phyloP scores from a whole-genome alignment of 352 stramenopile genomes.

The Stephanocyclus meneghinianus region DNA sequence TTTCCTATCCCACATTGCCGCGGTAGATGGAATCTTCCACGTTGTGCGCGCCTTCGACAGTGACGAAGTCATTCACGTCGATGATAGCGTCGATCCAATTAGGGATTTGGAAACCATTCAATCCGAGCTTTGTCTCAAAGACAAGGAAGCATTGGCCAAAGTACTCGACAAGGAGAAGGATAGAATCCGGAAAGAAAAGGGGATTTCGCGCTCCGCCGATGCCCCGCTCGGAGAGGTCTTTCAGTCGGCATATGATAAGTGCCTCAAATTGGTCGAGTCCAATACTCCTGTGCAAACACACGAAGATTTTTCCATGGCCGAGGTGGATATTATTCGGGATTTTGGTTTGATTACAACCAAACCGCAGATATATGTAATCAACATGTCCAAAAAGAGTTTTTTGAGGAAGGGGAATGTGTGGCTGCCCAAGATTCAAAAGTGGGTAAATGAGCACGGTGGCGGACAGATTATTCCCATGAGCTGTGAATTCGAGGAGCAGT shows the following conservation, averaged over 20 bases:
- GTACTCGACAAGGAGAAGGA: slow-evolving; percentile 85
- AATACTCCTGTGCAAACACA: slow-evolving; percentile 83
- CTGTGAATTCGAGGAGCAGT: slow-evolving; percentile 97
- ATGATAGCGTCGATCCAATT: slow-evolving; percentile 98
- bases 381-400: slow-evolving; percentile 98
- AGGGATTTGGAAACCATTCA: slow-evolving; percentile 99
- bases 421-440: slow-evolving; percentile 96
- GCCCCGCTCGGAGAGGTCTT: slow-evolving; percentile 75
- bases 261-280: slow-evolving; percentile 77
- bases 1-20: slow-evolving; percentile 99
- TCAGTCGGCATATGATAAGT: slow-evolving; percentile 81
- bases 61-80: slow-evolving; percentile 98
- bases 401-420: slow-evolving; percentile 98
- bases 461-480: slow-evolving; percentile 96
- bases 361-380: slow-evolving; percentile 96
- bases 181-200: slow-evolving; percentile 94
- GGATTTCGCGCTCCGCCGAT: slow-evolving; percentile 61
- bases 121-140: slow-evolving; percentile 96
- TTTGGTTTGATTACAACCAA: slow-evolving; percentile 86
- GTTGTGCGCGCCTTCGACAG: slow-evolving; percentile 97
- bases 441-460: slow-evolving; percentile 93
- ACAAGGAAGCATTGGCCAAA: slow-evolving; percentile 86
- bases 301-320: slow-evolving; percentile 82
- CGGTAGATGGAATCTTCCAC: slow-evolving; percentile 93
- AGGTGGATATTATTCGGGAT: slow-evolving; percentile 86